phyloP scores from a whole-genome alignment of 192 early-diverging fungal genomes.

The Radiomyces spectabilis region DNA sequence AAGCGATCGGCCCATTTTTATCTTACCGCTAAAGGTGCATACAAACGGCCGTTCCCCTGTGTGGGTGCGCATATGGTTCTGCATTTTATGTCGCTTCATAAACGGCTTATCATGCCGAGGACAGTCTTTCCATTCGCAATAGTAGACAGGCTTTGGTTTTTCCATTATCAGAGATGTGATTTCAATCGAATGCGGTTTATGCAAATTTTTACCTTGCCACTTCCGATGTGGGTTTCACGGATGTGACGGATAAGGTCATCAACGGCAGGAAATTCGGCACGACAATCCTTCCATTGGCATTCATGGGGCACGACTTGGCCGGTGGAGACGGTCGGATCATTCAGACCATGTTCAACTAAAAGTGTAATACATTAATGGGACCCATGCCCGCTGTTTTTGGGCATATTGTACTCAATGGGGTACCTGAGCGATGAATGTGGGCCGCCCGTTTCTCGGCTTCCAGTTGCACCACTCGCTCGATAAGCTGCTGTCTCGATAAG shows the following conservation, averaged over 20 bases:
- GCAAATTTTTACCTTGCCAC: slow-evolving; percentile 48
- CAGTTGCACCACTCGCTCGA: slow-evolving; percentile 5
- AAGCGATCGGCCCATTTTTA: too few species aligned
- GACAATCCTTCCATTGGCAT: slow-evolving; percentile 44
- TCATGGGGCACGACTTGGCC: too few species aligned
- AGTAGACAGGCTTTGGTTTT: slow-evolving; percentile 33
- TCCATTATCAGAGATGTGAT: too few species aligned
- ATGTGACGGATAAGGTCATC: slow-evolving; percentile 44
- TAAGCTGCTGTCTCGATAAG: slow-evolving; percentile 11
- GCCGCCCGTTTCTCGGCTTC: slow-evolving; percentile 9
- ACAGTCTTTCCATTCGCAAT: slow-evolving; percentile 42
- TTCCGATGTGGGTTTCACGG: slow-evolving; percentile 42
- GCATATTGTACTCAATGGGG: too few species aligned
- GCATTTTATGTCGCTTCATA: slow-evolving; percentile 63
- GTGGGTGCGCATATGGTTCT: slow-evolving; percentile 67
- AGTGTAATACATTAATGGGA: too few species aligned
- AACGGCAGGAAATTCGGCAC: slow-evolving; percentile 30
- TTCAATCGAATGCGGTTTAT: too few species aligned
- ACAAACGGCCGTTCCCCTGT: slow-evolving; percentile 71
- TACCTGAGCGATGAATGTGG: too few species aligned
- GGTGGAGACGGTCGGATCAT: too few species aligned
- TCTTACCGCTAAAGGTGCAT: slow-evolving; percentile 42
- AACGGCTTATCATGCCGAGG: slow-evolving; percentile 51
- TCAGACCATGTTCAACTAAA: too few species aligned
- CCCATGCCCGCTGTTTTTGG: too few species aligned